Percentiles rank a stretch among this genome's conserved stretches.
phyloP scores from a whole-genome alignment of 2,329 filamentous ascomycete species.

The Aspergillus versicolor region DNA sequence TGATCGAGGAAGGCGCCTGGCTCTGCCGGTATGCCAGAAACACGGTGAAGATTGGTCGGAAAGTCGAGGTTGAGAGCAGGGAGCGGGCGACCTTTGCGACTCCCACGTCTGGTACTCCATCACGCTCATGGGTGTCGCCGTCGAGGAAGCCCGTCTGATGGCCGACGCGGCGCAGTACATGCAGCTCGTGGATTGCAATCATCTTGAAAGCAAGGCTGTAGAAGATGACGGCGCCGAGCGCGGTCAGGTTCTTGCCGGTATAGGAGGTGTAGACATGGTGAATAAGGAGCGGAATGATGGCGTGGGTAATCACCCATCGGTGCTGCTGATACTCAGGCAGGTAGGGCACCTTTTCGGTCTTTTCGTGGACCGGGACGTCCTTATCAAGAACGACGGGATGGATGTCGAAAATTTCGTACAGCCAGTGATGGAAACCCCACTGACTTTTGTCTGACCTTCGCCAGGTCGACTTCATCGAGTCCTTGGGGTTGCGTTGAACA shows the following conservation, averaged over 20 bases:
- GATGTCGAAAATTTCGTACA: constrained; percentile 32
- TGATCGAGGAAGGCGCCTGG: constrained; percentile 25
- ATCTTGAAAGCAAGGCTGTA: constrained; percentile 43
- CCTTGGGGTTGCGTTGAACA: constrained; percentile 24
- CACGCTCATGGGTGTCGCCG: constrained; percentile 45
- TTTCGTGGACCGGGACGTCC: constrained; percentile 40
- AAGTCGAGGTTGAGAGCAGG: constrained; percentile 33
- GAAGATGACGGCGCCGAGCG: constrained; percentile 34
- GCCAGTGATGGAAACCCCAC: constrained; percentile 35
- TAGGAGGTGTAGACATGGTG: constrained; percentile 37
- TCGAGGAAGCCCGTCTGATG: constrained; percentile 45
- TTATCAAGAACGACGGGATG: constrained; percentile 29
- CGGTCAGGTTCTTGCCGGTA: constrained; percentile 31
- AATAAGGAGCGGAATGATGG: constrained; percentile 37
- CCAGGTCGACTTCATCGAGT: constrained; percentile 47
- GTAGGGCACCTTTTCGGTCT: constrained; percentile 44
- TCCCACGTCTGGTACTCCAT: constrained; percentile 44
- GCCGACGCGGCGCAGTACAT: constrained; percentile 39
- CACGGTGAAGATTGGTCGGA: constrained; percentile 35
- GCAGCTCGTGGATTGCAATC: constrained; percentile 42
- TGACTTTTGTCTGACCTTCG: constrained; percentile 20
- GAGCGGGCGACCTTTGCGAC: constrained; percentile 35
- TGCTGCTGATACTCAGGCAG: constrained; percentile 38
- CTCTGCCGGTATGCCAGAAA: constrained; percentile 30
- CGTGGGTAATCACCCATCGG: constrained; percentile 42